Base-by-base conservation (phyloP, 1,284 basidiomycete genomes). In the Mycosarcoma mackinlayi region DNA sequence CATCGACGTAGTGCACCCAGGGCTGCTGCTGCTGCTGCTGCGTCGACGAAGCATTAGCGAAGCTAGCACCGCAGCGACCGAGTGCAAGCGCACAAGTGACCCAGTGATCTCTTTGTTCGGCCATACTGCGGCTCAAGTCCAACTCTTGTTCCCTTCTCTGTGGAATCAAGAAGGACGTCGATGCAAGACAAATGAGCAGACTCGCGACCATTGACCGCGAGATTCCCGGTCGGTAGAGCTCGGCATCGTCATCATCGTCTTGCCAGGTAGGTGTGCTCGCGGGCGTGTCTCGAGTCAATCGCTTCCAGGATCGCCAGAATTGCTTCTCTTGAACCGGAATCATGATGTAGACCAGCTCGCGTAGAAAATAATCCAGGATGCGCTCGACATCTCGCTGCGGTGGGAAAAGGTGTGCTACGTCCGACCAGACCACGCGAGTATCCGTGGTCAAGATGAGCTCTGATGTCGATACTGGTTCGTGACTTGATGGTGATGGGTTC, bases 301-400 rank as follows among this genome's bases (percentile, higher is more conserved):
- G 41, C 16, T 21, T 10, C 63, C 63, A 66, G 11, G 63, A 42
- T 27, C 34, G 41, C 63, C 63, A 66, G 10, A 66, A 30, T n/a
- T 56, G 57, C 41, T 60, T 66, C 25, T 60, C 63, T 33, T 66
- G 63, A 23, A 66, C 39, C 14, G 63, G 57, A 14, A 60, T 52
- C 57, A 66, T 66, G 52, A 66, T 56, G 49, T 60, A 56, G 4
- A 56, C 52, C 57, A 66, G 48, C n/a, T 60, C 57, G n/a, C 41
- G 30, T 6, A 66, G 19, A 28, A 66, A 66, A 49, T 60, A 66
- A 6, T 38, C 38, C 33, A 66, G 25, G 30, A 66, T 55, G 6
- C 47, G 41, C 19, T 60, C 57, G 10, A 57, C 57, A 38, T 66
- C 63, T n/a, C 31, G 47, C 27, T 57, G 50, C 1, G 63, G 57